Base-by-base conservation (phyloP, 2,329 filamentous ascomycete species). In the Orbilia brochopaga region DNA sequence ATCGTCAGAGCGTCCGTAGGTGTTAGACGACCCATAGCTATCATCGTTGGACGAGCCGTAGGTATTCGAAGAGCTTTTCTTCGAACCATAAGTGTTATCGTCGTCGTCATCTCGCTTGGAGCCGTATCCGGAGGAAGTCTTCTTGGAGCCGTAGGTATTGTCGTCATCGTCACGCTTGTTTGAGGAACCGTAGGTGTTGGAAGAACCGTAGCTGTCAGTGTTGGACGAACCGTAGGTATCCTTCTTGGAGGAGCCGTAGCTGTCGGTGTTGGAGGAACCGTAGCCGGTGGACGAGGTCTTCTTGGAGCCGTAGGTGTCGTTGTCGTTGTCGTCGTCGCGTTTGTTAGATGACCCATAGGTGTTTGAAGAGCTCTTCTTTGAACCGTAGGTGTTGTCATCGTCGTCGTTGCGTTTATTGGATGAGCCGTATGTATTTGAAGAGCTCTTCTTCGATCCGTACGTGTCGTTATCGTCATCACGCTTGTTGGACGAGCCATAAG, bases 171-270 rank as follows among this genome's bases (percentile, higher is more conserved):
- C 79, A 75, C 30, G 76, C 13, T 52, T 21, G 8, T 46, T 62
- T 13, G 30, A 30, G 46, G 27, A 42, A 8, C 59, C 59, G 59
- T 63, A 63, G 35, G 17, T 53, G 40, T 27, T 54, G 11, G 32
- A 44, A 23, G 35, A 4, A 4, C 46, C 48, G 48, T 51, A 42
- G 44, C 13, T 50, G 23, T 55, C 37, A 4, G 48, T 37, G 27
- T 51, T 42, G 27, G 27, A 32, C 4, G 27, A 32, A 4, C 27
- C 27, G 27, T 32, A 32, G 27, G 4, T 32, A 19, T 55, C 52
- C 1, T 44, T 44, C n/a, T 79, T 80, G 48, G 79, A 79, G 35
- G 79, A 77, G 15, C 40, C n/a, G 21, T 63, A 32, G 21, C 51
- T 46, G 10, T 17, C 58, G 48, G 51, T 66, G 11, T 51, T 60